A percentile compares a stretch with the other conserved stretches of the same genome.
Conservation (phyloP, 2,329 filamentous ascomycete genomes). For the Microsporum canis region DNA sequence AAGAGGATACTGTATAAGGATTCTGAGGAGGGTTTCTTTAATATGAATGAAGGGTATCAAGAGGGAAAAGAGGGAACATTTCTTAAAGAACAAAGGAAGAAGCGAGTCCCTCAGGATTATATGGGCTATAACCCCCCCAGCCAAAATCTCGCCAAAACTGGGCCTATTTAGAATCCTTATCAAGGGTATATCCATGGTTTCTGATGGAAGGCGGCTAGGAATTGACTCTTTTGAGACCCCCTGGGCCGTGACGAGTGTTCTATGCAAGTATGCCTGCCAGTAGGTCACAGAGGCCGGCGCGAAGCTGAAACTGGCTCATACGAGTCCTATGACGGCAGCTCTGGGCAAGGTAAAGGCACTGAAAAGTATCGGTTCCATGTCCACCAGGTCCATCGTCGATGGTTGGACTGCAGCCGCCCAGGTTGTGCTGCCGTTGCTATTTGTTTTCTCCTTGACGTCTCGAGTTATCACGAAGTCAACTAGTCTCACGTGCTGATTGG, state of each 20-base stretch:
- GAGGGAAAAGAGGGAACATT: background rate
- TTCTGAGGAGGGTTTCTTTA: background rate
- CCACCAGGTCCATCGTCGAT: background rate
- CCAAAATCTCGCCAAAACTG: background rate
- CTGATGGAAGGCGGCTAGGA: background rate
- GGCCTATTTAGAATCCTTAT: background rate
- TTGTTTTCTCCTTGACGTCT: background rate
- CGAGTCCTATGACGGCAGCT: background rate
- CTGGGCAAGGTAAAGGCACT: background rate
- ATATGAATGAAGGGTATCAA: background rate
- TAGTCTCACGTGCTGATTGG: constrained; percentile 4
- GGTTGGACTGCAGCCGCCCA: background rate
- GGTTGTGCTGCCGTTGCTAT: background rate
- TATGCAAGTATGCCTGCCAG: background rate
- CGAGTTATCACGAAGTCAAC: background rate
- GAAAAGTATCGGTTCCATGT: background rate
- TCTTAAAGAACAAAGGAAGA: background rate
- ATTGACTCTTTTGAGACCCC: background rate
- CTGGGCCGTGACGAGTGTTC: background rate
- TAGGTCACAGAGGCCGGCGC: background rate
- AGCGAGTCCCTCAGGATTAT: background rate
- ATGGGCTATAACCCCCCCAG: constrained; percentile 1
- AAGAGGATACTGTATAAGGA: background rate
- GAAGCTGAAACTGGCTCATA: background rate
- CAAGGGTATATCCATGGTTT: background rate